Conservation (phyloP, 371 early-diverging fungal genomes). For the Zopfochytrium polystomum region DNA sequence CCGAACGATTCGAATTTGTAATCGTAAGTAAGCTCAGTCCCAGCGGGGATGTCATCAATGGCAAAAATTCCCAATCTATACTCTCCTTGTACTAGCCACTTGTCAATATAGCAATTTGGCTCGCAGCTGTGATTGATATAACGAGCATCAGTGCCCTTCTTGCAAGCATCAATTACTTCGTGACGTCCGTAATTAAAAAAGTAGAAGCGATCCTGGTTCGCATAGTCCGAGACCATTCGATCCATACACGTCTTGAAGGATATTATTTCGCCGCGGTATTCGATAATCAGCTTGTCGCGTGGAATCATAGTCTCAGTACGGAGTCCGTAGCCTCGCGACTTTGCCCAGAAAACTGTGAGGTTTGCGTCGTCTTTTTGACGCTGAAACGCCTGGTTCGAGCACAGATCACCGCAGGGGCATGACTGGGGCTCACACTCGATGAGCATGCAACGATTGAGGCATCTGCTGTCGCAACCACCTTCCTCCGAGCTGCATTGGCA, state of each 20-base stretch:
- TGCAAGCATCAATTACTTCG: conserved; percentile 75
- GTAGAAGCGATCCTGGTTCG: conserved; percentile 67
- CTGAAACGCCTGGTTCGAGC: conserved; percentile 76
- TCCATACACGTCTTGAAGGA: conserved; percentile 61
- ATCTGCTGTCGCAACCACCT: conserved; percentile 70
- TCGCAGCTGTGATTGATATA: conserved; percentile 79
- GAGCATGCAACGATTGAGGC: conserved; percentile 73
- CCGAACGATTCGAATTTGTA: conserved; percentile 77
- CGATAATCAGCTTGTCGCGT: conserved; percentile 68
- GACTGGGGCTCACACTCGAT: conserved; percentile 70
- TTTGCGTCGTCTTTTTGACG: conserved; percentile 50
- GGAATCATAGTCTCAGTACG: conserved; percentile 59
- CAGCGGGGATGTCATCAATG: conserved; percentile 62
- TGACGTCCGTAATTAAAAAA: conserved; percentile 75
- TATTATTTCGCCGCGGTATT: conserved; percentile 89
- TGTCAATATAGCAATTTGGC: conserved; percentile 91
- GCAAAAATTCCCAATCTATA: conserved; percentile 76
- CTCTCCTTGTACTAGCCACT: conserved; percentile 76
- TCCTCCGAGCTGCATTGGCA: conserved; percentile 65
- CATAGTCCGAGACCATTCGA: conserved; percentile 72
- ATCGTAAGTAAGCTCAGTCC: conserved; percentile 80
- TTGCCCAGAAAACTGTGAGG: conserved; percentile 66
- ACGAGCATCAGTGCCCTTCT: conserved; percentile 71
- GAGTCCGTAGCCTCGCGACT: conserved; percentile 75
- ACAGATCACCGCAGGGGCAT: conserved; percentile 70